Conservation (phyloP, 2,329 filamentous ascomycete genomes). For the Alternaria brassicae region DNA sequence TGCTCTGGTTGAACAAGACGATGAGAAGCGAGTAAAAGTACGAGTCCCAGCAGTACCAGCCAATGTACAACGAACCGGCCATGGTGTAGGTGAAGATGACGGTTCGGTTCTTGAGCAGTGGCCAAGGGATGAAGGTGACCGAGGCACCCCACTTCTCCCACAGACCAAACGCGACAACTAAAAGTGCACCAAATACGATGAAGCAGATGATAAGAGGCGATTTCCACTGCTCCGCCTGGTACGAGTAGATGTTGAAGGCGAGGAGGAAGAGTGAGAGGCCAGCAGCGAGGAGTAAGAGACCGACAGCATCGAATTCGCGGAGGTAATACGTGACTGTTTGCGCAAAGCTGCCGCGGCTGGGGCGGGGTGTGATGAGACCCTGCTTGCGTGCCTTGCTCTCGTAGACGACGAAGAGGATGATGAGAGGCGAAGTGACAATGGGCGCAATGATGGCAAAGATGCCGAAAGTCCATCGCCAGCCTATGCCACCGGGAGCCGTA, state of each 20-base stretch:
- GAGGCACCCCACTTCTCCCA: slow-evolving; percentile 53
- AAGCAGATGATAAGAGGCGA: slow-evolving; percentile 53
- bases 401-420: slow-evolving; percentile 63
- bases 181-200: slow-evolving; percentile 49
- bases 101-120: slow-evolving; percentile 59
- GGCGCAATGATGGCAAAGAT: slow-evolving; percentile 71
- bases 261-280: slow-evolving; percentile 72
- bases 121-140: slow-evolving; percentile 55
- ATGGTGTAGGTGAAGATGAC: slow-evolving; percentile 62
- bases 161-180: slow-evolving; percentile 48
- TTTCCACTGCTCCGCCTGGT: slow-evolving; percentile 44
- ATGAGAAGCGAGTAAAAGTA: slow-evolving; percentile 54
- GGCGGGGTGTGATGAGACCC: slow-evolving; percentile 58
- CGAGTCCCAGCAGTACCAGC: slow-evolving; percentile 50
- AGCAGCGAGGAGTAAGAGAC: slow-evolving; percentile 66
- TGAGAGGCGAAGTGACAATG: slow-evolving; percentile 66
- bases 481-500: slow-evolving; percentile 56
- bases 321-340: slow-evolving; percentile 63
- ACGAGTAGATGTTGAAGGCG: slow-evolving; percentile 65
- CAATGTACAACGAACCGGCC: slow-evolving; percentile 47
- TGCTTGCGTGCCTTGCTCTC: slow-evolving; percentile 65
- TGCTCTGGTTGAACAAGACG: slow-evolving; percentile 49
- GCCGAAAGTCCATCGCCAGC: slow-evolving; percentile 73
- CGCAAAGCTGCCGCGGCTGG: slow-evolving; percentile 55
- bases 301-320: slow-evolving; percentile 69